Percentiles rank a stretch among this genome's conserved stretches.
phyloP scores from a whole-genome alignment of 352 stramenopile species.

The Pythium myriotylum region DNA sequence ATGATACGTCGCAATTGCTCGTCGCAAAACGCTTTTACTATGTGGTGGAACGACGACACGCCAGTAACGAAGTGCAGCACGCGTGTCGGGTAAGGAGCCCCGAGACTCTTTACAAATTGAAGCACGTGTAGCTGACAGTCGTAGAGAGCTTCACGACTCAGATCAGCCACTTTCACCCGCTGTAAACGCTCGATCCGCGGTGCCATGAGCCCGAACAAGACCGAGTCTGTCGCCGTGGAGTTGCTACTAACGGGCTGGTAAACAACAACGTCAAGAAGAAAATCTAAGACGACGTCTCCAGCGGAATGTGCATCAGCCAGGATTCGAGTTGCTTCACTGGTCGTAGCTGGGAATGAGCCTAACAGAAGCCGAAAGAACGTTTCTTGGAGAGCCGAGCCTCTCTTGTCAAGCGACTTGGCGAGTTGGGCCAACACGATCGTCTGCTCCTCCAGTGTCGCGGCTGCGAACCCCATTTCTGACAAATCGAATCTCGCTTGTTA shows the following conservation, averaged over 20 bases:
- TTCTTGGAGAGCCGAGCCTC: constrained; percentile 53
- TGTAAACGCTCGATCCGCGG: constrained; percentile 54
- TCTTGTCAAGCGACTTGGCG: constrained; percentile 32
- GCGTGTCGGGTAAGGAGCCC: constrained; percentile 1
- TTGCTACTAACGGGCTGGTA: constrained; percentile 31
- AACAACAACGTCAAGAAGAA: constrained; percentile 70
- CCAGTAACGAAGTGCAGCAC: constrained; percentile 56
- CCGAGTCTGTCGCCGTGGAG: constrained; percentile 4
- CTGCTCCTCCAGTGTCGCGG: constrained; percentile 46
- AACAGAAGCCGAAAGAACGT: constrained; percentile 68
- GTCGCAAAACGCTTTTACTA: constrained; percentile 67
- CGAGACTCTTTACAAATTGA: constrained; percentile 54
- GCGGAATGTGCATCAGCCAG: neutral
- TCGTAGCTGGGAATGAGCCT: constrained; percentile 38
- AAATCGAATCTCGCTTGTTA: too few relatives aligned
- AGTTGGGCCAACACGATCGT: constrained; percentile 39
- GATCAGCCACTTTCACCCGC: constrained; percentile 42
- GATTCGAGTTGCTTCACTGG: constrained; percentile 11
- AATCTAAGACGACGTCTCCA: constrained; percentile 57
- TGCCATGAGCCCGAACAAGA: constrained; percentile 46
- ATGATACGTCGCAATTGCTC: constrained; percentile 62
- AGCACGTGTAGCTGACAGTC: constrained; percentile 58
- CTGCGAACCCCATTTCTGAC: constrained; percentile 68
- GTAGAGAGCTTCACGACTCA: constrained; percentile 57
- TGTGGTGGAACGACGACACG: constrained; percentile 63